Conservation (phyloP, 2,329 filamentous ascomycete species). For the Colletotrichum euphorbiae region DNA sequence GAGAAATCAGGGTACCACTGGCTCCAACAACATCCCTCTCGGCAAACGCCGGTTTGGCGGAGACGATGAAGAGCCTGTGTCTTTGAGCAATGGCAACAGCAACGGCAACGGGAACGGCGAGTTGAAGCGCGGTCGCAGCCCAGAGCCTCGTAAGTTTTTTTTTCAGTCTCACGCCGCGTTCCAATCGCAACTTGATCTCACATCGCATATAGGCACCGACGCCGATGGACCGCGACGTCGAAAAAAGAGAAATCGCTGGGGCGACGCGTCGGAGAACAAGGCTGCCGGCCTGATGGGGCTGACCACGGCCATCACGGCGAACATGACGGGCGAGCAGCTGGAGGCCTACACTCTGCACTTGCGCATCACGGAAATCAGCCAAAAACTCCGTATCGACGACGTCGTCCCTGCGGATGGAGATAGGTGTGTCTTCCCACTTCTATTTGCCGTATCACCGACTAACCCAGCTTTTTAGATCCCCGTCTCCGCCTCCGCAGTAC, state of each 20-base stretch:
- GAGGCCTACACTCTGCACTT: constrained; percentile 97
- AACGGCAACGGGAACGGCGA: constrained; percentile 57
- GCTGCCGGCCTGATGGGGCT: constrained; percentile 97
- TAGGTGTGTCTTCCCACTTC: constrained; percentile 70
- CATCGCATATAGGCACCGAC: constrained; percentile 57
- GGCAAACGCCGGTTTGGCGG: constrained; percentile 86
- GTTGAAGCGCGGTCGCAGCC: constrained; percentile 91
- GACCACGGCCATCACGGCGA: constrained; percentile 93
- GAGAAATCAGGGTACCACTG: constrained; percentile 87
- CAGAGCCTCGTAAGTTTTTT: constrained; percentile 75
- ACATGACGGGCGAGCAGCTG: constrained; percentile 98
- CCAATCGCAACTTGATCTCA: constrained; percentile 43
- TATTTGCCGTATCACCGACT: constrained; percentile 33
- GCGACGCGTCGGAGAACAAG: constrained; percentile 97
- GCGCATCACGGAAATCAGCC: constrained; percentile 98
- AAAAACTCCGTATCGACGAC: constrained; percentile 99
- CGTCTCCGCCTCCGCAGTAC: constrained; percentile 95
- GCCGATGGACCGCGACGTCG: constrained; percentile 85
- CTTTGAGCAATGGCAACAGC: constrained; percentile 47
- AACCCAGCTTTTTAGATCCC: constrained; percentile 72
- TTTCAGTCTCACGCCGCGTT: neutral
- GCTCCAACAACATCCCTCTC: constrained; percentile 97
- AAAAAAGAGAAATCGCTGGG: constrained; percentile 99
- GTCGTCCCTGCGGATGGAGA: constrained; percentile 97
- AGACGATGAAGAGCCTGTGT: constrained; percentile 59